These are phyloP conservation scores for Trametes meyenii DNA, from an alignment of 768 basidiomycete species.

Conservation along the genomic window DNA sequence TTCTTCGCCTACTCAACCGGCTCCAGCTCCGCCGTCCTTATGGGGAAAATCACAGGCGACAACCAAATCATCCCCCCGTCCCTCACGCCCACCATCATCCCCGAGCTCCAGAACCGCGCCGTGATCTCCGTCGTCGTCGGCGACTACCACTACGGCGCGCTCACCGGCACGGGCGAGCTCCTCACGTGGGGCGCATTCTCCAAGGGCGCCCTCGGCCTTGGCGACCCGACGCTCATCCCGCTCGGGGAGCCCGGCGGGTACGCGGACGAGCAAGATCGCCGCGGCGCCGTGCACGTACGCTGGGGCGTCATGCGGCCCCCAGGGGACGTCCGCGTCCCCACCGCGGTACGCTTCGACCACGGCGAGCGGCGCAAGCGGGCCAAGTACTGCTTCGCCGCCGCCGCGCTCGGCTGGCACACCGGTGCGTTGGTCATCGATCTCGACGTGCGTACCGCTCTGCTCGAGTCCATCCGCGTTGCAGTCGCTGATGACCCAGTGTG, in stretches of 20 bases:
- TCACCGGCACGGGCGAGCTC: slow-evolving; percentile 76
- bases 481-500: neutral
- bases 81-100: slow-evolving; percentile 58
- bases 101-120: slow-evolving; percentile 70
- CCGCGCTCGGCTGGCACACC: slow-evolving; percentile 90
- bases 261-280: slow-evolving; percentile 39
- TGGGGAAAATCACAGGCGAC: slow-evolving; percentile 50
- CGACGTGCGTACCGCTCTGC: slow-evolving; percentile 51
- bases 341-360: slow-evolving; percentile 74
- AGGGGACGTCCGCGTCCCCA: slow-evolving; percentile 57
- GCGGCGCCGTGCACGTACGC: slow-evolving; percentile 33
- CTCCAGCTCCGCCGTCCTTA: slow-evolving; percentile 69
- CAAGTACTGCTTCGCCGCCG: slow-evolving; percentile 76
- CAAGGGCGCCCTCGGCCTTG: slow-evolving; percentile 82
- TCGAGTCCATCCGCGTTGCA: neutral
- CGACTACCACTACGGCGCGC: slow-evolving; percentile 89
- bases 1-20: slow-evolving; percentile 85
- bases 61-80: neutral
- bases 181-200: slow-evolving; percentile 83
- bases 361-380: slow-evolving; percentile 49
- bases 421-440: slow-evolving; percentile 88
- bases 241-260: slow-evolving; percentile 66
- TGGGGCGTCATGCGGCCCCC: slow-evolving; percentile 35
- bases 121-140: slow-evolving; percentile 90
- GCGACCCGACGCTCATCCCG: slow-evolving; percentile 62